These are phyloP conservation scores for Malus hybrid DNA, from an alignment of 331 rosid genomes.

Conservation along the genomic window DNA sequence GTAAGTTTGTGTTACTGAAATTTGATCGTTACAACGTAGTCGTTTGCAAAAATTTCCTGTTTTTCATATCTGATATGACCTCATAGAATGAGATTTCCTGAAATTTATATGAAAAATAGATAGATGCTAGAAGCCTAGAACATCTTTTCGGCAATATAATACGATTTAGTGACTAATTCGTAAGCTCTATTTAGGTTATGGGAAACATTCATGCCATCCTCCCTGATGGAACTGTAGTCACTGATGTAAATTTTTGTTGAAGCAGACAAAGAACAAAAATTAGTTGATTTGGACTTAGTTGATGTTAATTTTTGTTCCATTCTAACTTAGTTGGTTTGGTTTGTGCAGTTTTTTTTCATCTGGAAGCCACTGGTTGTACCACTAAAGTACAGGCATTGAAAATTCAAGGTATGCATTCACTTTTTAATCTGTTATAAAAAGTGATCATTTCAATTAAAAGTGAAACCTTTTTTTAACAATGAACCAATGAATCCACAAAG, in stretches of 20 bases:
- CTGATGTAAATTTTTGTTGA: constrained; percentile 32
- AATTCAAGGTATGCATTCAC: no score
- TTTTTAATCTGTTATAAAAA: no score
- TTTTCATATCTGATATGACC: background rate
- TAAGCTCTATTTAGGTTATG: constrained; percentile 52
- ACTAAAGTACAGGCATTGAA: no score
- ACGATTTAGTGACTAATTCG: constrained; percentile 9
- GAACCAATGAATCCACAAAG: no score
- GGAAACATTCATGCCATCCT: constrained; percentile 93
- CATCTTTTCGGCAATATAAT: background rate
- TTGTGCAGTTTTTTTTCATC: no score
- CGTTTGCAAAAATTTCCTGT: background rate
- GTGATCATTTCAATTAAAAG: no score
- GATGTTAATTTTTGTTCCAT: no score
- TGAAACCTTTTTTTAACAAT: no score
- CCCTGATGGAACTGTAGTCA: constrained; percentile 78
- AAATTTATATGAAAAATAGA: background rate
- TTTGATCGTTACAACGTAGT: background rate
- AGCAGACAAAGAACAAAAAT: no score
- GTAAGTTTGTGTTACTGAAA: constrained; percentile 26
- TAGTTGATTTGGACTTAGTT: no score
- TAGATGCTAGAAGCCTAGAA: background rate
- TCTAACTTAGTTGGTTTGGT: no score
- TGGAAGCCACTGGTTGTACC: no score
- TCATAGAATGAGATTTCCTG: background rate